Conservation (phyloP, 305 asterid species). For the Withania somnifera region DNA sequence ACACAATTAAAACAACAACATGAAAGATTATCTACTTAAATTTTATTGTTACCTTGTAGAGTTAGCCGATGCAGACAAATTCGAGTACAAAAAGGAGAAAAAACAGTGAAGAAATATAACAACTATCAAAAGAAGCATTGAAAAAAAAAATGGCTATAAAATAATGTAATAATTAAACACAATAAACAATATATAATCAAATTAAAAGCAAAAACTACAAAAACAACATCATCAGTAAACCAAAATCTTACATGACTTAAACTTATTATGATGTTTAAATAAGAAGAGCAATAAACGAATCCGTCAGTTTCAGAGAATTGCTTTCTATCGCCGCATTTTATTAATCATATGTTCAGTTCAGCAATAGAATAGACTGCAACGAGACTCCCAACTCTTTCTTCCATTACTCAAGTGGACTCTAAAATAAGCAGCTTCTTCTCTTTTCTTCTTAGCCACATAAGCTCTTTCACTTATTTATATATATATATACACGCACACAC, state of each 20-base stretch:
- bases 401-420: background rate
- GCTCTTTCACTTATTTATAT: background rate
- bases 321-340: constrained; percentile 8
- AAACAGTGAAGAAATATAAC: too few relatives aligned
- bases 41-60: too few relatives aligned
- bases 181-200: too few relatives aligned
- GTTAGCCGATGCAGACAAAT: too few relatives aligned
- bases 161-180: too few relatives aligned
- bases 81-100: too few relatives aligned
- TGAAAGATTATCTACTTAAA: too few relatives aligned
- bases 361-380: background rate
- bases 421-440: background rate
- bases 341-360: background rate
- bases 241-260: background rate
- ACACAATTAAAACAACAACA: background rate
- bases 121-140: too few relatives aligned
- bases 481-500: too few relatives aligned
- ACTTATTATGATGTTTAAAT: background rate
- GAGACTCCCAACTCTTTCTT: background rate
- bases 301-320: background rate
- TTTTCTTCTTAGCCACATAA: background rate
- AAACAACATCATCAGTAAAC: too few relatives aligned
- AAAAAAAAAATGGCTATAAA: too few relatives aligned
- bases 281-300: background rate
- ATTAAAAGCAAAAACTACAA: too few relatives aligned